Evolutionary conservation across 2,329 filamentous ascomycete species (phyloP).

Genomic region (Aspergillus aculeatinus): DNA sequence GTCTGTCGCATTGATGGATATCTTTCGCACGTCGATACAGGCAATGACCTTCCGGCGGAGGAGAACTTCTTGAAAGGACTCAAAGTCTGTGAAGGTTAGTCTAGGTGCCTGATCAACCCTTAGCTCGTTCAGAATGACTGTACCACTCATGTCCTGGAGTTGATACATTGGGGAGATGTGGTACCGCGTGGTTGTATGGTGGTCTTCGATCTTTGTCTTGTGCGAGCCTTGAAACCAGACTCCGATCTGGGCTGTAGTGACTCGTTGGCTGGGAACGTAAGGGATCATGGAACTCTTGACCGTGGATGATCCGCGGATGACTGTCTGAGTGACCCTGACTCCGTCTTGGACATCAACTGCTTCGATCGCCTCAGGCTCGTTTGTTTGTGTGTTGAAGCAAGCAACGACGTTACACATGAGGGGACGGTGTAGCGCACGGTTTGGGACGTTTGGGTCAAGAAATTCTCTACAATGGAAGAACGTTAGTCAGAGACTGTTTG

Average conservation of each 20-base stretch:
- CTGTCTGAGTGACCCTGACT: slow-evolving; percentile 2
- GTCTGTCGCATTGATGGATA: slow-evolving; percentile 2
- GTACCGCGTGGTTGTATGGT: neutral
- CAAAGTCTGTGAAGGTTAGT: slow-evolving; percentile 2
- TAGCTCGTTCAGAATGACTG: neutral
- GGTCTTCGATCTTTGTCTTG: neutral
- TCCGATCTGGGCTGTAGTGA: neutral
- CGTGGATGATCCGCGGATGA: neutral
- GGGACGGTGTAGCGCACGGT: neutral
- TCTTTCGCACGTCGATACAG: slow-evolving; percentile 5
- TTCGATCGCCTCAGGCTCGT: slow-evolving; percentile 8
- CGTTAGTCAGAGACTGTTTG: neutral
- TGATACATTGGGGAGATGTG: slow-evolving; percentile 4
- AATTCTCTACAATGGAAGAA: neutral
- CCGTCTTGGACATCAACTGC: slow-evolving; percentile 1
- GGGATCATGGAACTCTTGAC: slow-evolving; percentile 10
- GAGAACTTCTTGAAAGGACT: slow-evolving; percentile 7
- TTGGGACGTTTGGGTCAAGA: neutral
- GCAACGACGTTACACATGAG: slow-evolving; percentile 5
- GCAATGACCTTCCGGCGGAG: slow-evolving; percentile 3
- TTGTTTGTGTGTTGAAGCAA: neutral
- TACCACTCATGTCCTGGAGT: slow-evolving; percentile 8
- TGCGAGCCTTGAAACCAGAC: slow-evolving; percentile 12
- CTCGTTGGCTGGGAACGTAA: neutral
- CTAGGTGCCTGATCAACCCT: neutral